Conservation (phyloP, 805 yeast genomes). For the Candida sphagnicola region DNA sequence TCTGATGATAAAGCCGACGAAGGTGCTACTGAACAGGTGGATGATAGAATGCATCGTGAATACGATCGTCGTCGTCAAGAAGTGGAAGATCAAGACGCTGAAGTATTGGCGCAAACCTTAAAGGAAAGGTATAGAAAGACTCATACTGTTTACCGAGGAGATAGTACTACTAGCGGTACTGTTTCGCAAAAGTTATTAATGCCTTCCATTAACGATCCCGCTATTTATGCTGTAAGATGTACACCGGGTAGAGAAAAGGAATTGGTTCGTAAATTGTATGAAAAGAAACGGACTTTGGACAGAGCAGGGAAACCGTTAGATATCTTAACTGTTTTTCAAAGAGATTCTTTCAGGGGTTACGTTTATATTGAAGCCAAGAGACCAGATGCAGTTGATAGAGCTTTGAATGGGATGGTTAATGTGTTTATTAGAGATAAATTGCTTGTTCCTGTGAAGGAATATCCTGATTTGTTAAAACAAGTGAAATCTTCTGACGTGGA, state of each 20-base stretch:
- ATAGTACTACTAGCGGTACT: conserved; percentile 54
- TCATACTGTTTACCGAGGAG: conserved; percentile 79
- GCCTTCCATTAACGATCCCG: conserved; percentile 95
- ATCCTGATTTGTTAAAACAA: conserved; percentile 88
- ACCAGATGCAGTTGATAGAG: conserved; percentile 86
- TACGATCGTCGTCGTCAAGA: conserved; percentile 84
- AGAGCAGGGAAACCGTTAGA: conserved; percentile 76
- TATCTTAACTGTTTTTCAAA: conserved; percentile 85
- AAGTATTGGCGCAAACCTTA: conserved; percentile 84
- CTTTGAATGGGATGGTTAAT: conserved; percentile 85
- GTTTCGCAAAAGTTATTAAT: conserved; percentile 90
- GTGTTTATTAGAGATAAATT: conserved; percentile 70
- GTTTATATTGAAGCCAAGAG: conserved; percentile 92
- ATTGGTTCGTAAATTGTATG: conserved; percentile 75
- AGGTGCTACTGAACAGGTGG: conserved; percentile 35
- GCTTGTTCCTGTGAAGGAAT: conserved; percentile 91
- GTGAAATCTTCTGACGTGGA: conserved; percentile 84
- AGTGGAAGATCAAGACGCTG: conserved; percentile 92
- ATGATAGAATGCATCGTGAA: conserved; percentile 86
- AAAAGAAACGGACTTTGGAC: conserved; percentile 76
- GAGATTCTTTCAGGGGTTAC: conserved; percentile 90
- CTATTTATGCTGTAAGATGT: conserved; percentile 93
- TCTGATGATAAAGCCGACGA: conserved; percentile 62
- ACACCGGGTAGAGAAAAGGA: conserved; percentile 92
- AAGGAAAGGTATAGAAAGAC: conserved; percentile 90